phyloP scores from a whole-genome alignment of 208 protist genomes.

The Blastocrithidia nonstop region DNA sequence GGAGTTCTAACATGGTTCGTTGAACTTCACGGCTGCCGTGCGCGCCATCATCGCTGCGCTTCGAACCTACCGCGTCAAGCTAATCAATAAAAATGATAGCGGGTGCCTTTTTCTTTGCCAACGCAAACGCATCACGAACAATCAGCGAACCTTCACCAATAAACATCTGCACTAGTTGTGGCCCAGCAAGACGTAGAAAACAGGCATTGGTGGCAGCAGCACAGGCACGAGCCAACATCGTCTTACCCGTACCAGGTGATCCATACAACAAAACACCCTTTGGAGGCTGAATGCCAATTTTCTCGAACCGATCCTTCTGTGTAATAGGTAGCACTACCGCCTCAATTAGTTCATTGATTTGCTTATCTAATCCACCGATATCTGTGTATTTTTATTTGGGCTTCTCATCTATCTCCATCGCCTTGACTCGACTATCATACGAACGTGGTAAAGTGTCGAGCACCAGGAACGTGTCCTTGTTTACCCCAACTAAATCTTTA shows the following conservation, averaged over 20 bases:
- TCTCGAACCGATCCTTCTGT: slow-evolving; percentile 95
- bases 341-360: slow-evolving; percentile 98
- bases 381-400: slow-evolving; percentile 99
- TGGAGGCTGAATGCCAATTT: slow-evolving; percentile 98
- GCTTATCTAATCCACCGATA: slow-evolving; percentile 99
- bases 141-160: slow-evolving; percentile 98
- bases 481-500: slow-evolving; percentile 99
- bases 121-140: slow-evolving; percentile 98
- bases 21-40: slow-evolving; percentile 98
- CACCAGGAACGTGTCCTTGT: slow-evolving; percentile 99
- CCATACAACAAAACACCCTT: slow-evolving; percentile 97
- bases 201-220: slow-evolving; percentile 97
- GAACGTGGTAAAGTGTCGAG: slow-evolving; percentile 98
- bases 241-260: slow-evolving; percentile 97
- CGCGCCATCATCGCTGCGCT: slow-evolving; percentile 95
- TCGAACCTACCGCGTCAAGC: slow-evolving; percentile 99
- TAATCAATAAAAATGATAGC: slow-evolving; percentile 99
- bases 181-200: slow-evolving; percentile 99
- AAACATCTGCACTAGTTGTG: slow-evolving; percentile 98
- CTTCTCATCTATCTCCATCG: slow-evolving; percentile 99
- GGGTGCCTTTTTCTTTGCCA: slow-evolving; percentile 99
- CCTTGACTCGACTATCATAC: slow-evolving; percentile 99
- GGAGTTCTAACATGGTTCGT: slow-evolving; percentile 99
- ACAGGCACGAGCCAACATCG: slow-evolving; percentile 96
- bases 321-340: slow-evolving; percentile 99